phyloP scores from a whole-genome alignment of 345 rosid species.

The Eucalyptus viminalis region DNA sequence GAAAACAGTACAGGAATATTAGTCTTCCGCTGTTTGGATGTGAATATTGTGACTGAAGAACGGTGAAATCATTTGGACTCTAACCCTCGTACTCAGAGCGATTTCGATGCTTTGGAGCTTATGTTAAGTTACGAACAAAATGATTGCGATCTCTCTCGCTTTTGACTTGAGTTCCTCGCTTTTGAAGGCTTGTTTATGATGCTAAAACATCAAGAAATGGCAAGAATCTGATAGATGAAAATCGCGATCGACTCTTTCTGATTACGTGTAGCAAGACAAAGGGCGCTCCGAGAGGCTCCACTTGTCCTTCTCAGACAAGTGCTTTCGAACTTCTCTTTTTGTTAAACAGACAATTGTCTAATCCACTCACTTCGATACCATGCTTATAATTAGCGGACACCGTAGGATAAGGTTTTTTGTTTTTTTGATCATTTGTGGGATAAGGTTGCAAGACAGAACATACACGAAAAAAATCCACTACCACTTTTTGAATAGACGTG shows the following conservation, averaged over 20 bases:
- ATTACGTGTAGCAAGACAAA: not conserved
- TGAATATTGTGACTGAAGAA: not conserved
- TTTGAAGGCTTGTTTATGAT: not conserved
- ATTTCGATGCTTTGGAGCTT: not conserved
- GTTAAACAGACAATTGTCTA: not conserved
- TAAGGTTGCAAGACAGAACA: not conserved
- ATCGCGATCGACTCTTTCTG: not conserved
- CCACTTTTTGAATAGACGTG: not conserved
- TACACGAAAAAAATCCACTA: not conserved
- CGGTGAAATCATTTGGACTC: not conserved
- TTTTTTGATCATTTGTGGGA: not conserved
- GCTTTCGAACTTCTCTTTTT: not conserved
- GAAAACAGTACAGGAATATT: not conserved
- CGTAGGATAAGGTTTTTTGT: not conserved
- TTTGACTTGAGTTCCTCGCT: not conserved
- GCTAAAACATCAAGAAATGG: not conserved
- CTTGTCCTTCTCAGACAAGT: not conserved
- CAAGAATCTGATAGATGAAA: not conserved
- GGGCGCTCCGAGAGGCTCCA: not conserved
- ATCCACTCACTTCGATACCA: not conserved
- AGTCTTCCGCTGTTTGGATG: not conserved
- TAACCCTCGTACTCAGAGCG: not conserved
- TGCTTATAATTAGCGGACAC: not conserved
- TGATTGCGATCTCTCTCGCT: not conserved
- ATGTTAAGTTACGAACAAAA: not conserved